Conservation (phyloP, 495 filamentous ascomycete species). For the Neurospora sp. region DNA sequence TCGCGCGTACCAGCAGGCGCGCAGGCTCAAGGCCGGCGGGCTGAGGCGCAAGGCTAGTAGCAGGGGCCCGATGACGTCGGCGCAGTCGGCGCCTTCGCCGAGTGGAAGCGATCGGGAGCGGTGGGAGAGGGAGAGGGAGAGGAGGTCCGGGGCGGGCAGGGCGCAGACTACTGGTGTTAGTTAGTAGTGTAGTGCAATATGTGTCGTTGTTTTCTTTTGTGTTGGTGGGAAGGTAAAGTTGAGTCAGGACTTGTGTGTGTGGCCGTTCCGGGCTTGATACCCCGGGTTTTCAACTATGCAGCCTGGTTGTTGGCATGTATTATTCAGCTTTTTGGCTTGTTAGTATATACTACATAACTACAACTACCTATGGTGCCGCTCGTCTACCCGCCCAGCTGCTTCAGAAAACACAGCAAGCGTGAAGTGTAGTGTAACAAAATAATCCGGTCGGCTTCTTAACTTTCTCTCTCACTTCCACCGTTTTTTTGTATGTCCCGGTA, state of each 20-base stretch:
- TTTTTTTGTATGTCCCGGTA: neutral
- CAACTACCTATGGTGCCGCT: neutral
- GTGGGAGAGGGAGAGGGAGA: neutral
- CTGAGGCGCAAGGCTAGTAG: constrained; percentile 29
- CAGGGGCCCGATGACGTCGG: constrained; percentile 2
- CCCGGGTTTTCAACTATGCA: neutral
- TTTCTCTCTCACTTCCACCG: neutral
- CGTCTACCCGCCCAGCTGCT: too few relatives aligned
- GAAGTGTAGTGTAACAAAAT: neutral
- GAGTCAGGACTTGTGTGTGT: neutral
- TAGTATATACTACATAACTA: neutral
- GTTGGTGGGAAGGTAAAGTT: neutral
- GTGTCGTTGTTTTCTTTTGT: neutral
- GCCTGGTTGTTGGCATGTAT: too few relatives aligned
- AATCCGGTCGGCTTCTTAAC: too few relatives aligned
- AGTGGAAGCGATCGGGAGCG: neutral
- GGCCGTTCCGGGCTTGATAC: neutral
- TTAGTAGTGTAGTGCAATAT: neutral
- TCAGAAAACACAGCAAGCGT: neutral
- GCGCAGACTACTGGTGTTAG: neutral
- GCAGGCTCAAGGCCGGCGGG: constrained; percentile 45
- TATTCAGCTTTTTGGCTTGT: neutral
- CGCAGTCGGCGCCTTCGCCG: neutral
- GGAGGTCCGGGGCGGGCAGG: neutral
- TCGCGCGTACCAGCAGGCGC: constrained; percentile 66